Conservation (phyloP, 179 eudicot species). For the Heliamphora pulchella region DNA sequence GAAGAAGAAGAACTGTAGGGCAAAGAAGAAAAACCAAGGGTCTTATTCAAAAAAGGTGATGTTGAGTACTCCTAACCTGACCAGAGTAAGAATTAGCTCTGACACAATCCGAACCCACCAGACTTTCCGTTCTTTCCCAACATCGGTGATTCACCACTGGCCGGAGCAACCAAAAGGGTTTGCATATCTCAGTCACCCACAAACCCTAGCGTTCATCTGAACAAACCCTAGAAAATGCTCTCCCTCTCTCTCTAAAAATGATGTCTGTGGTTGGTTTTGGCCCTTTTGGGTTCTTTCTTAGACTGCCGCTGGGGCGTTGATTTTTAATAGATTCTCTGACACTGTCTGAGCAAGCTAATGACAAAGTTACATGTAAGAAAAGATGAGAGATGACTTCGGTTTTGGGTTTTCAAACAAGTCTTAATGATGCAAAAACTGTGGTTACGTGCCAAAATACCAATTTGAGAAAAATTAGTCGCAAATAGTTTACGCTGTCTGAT, state of each 20-base stretch:
- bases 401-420: constrained; percentile 8
- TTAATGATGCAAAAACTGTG: constrained; percentile 12
- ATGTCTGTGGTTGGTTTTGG: constrained; percentile 10
- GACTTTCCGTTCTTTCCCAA: neutral
- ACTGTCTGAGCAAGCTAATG: constrained; percentile 18
- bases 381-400: neutral
- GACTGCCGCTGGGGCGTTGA: constrained; percentile 13
- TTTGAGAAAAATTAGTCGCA: neutral
- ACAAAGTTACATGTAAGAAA: constrained; percentile 10
- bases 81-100: constrained; percentile 4
- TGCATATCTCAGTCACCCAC: neutral
- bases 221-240: constrained; percentile 15
- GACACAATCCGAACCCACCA: neutral
- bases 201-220: neutral
- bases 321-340: constrained; percentile 24
- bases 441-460: constrained; percentile 17
- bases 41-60: neutral
- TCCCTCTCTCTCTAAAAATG: constrained; percentile 5
- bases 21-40: neutral
- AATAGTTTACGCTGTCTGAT: constrained; percentile 19
- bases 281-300: neutral
- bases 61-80: constrained; percentile 15
- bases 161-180: neutral
- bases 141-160: neutral
- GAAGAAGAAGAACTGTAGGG: neutral